Percentiles rank a stretch among this genome's conserved stretches.
phyloP scores from a whole-genome alignment of 2,329 filamentous ascomycete species.

The Beauveria sp. region DNA sequence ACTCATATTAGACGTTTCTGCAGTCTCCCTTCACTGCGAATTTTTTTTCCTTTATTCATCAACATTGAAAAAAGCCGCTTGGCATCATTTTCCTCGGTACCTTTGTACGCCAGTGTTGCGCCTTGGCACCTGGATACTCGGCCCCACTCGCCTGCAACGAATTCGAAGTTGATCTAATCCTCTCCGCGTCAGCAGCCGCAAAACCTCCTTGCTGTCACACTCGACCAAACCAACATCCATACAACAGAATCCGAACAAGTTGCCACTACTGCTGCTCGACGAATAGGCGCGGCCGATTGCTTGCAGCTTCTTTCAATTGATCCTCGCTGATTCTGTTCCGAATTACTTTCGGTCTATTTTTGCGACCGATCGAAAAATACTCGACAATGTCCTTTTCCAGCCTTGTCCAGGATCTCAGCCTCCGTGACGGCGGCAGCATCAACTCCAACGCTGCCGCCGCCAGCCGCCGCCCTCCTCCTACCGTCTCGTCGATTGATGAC shows the following conservation, averaged over 20 bases:
- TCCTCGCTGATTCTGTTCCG: background rate
- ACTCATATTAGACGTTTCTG: background rate
- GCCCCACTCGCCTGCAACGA: conserved; percentile 5
- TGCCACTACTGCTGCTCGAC: background rate
- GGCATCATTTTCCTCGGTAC: background rate
- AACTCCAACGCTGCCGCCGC: conserved; percentile 26
- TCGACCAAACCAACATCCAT: background rate
- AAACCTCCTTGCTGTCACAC: background rate
- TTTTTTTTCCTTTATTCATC: background rate
- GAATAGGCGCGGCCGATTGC: background rate
- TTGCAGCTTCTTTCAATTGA: background rate
- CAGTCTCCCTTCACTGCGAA: background rate
- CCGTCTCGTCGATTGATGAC: conserved; percentile 46
- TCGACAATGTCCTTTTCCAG: conserved; percentile 57
- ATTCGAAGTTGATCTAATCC: conserved; percentile 8
- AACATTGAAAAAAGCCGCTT: background rate
- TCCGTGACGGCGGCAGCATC: conserved; percentile 44
- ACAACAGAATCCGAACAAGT: background rate
- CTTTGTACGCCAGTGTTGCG: background rate
- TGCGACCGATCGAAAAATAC: background rate
- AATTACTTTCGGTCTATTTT: background rate
- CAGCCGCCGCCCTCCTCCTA: conserved; percentile 30
- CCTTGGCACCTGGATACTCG: background rate
- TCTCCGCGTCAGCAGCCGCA: background rate
- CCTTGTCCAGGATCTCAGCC: conserved; percentile 56